phyloP scores from a whole-genome alignment of 108 stramenopile species.

The Heterococcus sp. region DNA sequence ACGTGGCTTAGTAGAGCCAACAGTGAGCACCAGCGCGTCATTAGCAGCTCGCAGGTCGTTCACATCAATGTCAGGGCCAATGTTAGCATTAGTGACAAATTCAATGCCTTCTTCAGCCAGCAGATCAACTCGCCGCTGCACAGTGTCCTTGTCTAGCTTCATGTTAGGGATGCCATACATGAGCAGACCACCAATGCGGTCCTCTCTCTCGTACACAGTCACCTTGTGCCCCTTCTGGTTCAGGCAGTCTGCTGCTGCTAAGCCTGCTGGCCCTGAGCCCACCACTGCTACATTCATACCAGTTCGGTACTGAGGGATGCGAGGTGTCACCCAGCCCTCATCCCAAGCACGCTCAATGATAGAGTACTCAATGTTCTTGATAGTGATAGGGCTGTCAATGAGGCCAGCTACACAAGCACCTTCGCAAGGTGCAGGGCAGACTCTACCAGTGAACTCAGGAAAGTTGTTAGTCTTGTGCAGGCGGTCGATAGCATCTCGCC shows the following conservation, averaged over 20 bases:
- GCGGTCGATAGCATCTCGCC: conserved; percentile 88
- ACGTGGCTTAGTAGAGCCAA: conserved; percentile 89
- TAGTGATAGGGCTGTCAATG: conserved; percentile 86
- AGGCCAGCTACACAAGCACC: conserved; percentile 93
- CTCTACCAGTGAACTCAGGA: conserved; percentile 96
- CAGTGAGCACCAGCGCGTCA: conserved; percentile 79
- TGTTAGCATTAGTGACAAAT: conserved; percentile 85
- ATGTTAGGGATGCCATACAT: conserved; percentile 98
- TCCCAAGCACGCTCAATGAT: conserved; percentile 91
- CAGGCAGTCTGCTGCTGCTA: conserved; percentile 86
- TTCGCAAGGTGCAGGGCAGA: conserved; percentile 95
- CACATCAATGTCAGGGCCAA: conserved; percentile 81
- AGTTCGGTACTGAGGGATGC: conserved; percentile 78
- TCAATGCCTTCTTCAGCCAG: conserved; percentile 92
- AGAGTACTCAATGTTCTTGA: conserved; percentile 95
- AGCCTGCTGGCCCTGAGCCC: conserved; percentile 84
- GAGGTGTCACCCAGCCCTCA: conserved; percentile 83
- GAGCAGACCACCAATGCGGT: conserved; percentile 88
- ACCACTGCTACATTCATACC: conserved; percentile 89
- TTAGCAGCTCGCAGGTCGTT: conserved; percentile 77
- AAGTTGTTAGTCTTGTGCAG: conserved; percentile 99
- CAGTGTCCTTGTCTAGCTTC: conserved; percentile 94
- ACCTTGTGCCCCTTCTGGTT: conserved; percentile 96
- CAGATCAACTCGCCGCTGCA: conserved; percentile 84
- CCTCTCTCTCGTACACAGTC: too few species aligned